These are phyloP conservation scores for Digitaria exilis DNA, from an alignment of 202 grass and related monocot genomes.

Conservation along the genomic window DNA sequence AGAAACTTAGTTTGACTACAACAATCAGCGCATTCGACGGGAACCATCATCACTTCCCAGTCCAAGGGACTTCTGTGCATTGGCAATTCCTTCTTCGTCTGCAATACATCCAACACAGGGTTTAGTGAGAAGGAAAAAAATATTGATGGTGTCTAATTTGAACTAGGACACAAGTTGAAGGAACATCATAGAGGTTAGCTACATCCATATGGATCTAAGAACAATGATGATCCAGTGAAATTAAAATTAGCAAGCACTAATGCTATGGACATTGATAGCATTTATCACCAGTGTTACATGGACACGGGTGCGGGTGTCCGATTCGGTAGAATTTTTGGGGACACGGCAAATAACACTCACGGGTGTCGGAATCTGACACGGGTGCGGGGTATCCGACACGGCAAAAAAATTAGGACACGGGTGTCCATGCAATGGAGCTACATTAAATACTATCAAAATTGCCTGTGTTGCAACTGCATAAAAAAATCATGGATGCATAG, in stretches of 20 bases:
- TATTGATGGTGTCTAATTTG: neutral
- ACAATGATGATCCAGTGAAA: neutral
- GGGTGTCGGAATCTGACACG: too few relatives aligned
- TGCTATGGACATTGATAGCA: slow-evolving; percentile 21
- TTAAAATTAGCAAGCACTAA: neutral
- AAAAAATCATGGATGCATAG: neutral
- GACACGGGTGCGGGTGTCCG: too few relatives aligned
- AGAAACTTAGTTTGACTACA: slow-evolving; percentile 2
- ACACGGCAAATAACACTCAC: too few relatives aligned
- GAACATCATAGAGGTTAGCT: neutral
- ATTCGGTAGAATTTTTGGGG: too few relatives aligned
- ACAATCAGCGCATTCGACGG: slow-evolving; percentile 55
- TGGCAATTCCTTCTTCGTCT: slow-evolving; percentile 89
- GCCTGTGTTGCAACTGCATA: neutral
- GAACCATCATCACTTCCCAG: slow-evolving; percentile 69
- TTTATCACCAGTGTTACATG: too few relatives aligned
- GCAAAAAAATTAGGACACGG: too few relatives aligned
- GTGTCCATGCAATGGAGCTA: neutral
- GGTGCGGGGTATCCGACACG: too few relatives aligned
- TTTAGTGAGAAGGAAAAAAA: neutral
- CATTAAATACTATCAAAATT: neutral
- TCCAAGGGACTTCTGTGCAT: slow-evolving; percentile 86
- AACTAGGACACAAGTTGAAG: neutral
- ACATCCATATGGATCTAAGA: slow-evolving; percentile 4
- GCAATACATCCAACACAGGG: slow-evolving; percentile 28